Evolutionary conservation across 129 eudicot genomes (phyloP), one percentile per base, ranked within the genome.

Genomic region (Centaurea solstitialis): DNA sequence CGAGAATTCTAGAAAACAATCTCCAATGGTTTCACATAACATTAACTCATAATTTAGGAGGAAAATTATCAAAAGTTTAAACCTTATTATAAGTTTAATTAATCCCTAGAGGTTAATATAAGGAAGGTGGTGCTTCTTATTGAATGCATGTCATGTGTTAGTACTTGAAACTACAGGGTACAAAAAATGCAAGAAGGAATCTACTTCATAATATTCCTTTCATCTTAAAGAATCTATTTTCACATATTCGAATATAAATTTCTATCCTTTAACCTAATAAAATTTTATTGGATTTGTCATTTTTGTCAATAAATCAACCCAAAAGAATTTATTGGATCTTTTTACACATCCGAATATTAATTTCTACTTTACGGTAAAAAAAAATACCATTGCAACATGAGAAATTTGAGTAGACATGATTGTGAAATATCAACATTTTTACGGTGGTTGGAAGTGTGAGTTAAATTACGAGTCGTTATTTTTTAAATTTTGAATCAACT

Each of bases 241-340:
- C 72, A 82, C 78, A 82, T 82, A 82, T 82, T 64, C 77, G 86
- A 61, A 76, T 82, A 71, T 82, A 21, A 26, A 74, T 7, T 45
- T 6, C n/a, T 1, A 17, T 17, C 17, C 6, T 41, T 9, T 41
- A 8, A 9, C 15, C 1, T 41, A 9, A 9, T 5, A 9, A 41
- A 41, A 41, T 41, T 1, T 41, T 47, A 50, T 50, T 50, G 61
- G 17, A 50, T 15, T n/a, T n/a, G n/a, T n/a, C n/a, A n/a, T n/a
- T 50, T 50, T n/a, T 15, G n/a, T 53, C 8, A 5, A 53, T 12
- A 53, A 26, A 26, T 26, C 30, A 26, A 0, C 1, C 30, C 30
- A 26, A 26, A 26, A 26, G 2, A 26, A 26, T 26, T 26, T 26
- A 26, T 26, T 26, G 30, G 30, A 26, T 26, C 30, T 26, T 26